Base-by-base conservation (phyloP, 2,329 filamentous ascomycete genomes). In the Aspergillus fumigatus region DNA sequence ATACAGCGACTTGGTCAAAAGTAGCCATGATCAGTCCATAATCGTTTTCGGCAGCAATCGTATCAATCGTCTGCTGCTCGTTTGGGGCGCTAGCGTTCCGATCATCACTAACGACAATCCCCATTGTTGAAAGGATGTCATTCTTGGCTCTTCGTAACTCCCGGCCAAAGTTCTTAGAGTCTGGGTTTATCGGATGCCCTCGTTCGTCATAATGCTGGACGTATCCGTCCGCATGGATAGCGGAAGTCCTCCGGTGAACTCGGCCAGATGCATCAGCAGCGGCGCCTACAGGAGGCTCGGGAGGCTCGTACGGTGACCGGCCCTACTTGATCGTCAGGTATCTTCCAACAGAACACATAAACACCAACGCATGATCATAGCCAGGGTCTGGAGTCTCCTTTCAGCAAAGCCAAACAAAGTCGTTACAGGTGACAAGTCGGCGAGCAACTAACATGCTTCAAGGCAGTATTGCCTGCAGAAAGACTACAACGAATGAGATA, bases 91-190 rank as follows among this genome's bases (percentile, higher is more conserved):
- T 66, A 26, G 68, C 56, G 40, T 67, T 73, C 17, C 71, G 68
- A 60, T 75, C 69, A 58, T 76, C 72, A 53, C 74, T 76, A 57
- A 77, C 74, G 41, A 79, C 76, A 41, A 80, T 75, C 3, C 78
- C 78, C 70, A 80, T 78, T 8, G 75, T 79, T 23, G 75, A 76
- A 17, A 80, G 70, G 32, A 80, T 76, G 59, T 80, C 78, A 69
- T 81, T 81, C 59, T 80, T 79, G 0, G 79, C 78, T 64, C 76
- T 73, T 51, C 75, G 68, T 7, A 79, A 71, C 51, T 73, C 70
- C 43, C 73, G 71, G 9, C 71, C 72, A 27, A 74, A 64, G 11
- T 60, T 59, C 57, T 73, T 75, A 6, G 78, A 78, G 32, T 69
- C 70, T 3, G 70, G 67, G 59, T 80, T 80, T 29, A 75, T 69